These are phyloP conservation scores for Phytophthora capsici DNA, from an alignment of 352 stramenopile species.

Conservation along the genomic window DNA sequence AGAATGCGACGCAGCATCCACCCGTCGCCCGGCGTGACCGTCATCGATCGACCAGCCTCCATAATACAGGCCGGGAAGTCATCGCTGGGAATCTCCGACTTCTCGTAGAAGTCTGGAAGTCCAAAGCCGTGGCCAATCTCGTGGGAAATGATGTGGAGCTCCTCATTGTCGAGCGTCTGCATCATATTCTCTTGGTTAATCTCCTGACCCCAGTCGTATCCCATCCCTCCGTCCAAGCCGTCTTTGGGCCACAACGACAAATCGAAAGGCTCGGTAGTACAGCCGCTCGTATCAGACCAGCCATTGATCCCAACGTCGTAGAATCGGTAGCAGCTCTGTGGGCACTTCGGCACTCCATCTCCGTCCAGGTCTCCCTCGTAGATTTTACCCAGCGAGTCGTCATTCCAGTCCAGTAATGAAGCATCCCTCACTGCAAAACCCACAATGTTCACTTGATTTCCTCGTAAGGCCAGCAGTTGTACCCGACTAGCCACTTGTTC, in stretches of 20 bases:
- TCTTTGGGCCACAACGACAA: conserved; percentile 36
- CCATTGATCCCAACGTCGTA: conserved; percentile 11
- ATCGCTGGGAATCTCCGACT: not conserved
- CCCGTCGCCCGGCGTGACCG: not conserved
- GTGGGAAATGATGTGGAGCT: conserved; percentile 32
- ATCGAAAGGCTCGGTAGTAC: conserved; percentile 27
- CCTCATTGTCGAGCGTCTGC: conserved; percentile 18
- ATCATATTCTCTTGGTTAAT: conserved; percentile 33
- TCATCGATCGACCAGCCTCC: not conserved
- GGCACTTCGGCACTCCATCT: conserved; percentile 30
- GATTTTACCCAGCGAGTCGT: conserved; percentile 39
- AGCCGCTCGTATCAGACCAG: conserved; percentile 27
- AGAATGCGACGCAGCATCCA: not conserved
- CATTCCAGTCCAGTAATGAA: conserved; percentile 27
- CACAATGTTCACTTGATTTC: conserved; percentile 15
- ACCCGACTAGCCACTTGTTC: conserved; percentile 41
- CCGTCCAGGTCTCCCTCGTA: conserved; percentile 24
- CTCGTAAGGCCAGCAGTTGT: not conserved
- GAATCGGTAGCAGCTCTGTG: conserved; percentile 32
- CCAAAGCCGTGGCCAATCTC: conserved; percentile 34
- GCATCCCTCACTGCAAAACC: conserved; percentile 11
- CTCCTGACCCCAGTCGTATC: conserved; percentile 11
- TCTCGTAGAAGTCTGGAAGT: not conserved
- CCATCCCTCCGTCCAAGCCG: conserved; percentile 20
- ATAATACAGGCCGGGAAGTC: not conserved